Conservation (phyloP, 1,139 yeast species). For the Nakaseomyces glabratus region DNA sequence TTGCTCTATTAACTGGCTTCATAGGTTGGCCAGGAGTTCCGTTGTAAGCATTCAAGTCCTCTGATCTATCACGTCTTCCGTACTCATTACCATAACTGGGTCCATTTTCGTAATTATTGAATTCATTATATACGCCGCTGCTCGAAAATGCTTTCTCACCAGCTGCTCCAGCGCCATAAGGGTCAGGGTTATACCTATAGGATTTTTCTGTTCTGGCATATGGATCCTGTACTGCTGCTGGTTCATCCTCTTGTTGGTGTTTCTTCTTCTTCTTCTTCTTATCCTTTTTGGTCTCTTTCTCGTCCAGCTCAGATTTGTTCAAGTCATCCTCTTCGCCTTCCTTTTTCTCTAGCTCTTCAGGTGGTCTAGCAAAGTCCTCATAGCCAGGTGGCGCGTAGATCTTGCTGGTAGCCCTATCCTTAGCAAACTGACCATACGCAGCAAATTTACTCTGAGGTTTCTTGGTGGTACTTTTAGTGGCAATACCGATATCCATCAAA, state of each 20-base stretch:
- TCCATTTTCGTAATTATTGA: not conserved
- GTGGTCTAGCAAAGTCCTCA: slow-evolving; percentile 23
- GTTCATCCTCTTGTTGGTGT: slow-evolving; percentile 8
- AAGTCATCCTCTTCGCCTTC: slow-evolving; percentile 19
- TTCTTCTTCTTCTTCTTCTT: slow-evolving; percentile 11
- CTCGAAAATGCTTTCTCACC: not conserved
- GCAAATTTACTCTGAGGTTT: slow-evolving; percentile 49
- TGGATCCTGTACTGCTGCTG: slow-evolving; percentile 5
- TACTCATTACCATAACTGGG: not conserved
- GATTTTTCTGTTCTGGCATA: slow-evolving; percentile 7
- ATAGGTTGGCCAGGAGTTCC: slow-evolving; percentile 1
- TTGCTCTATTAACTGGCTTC: slow-evolving; percentile 2
- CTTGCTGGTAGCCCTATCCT: slow-evolving; percentile 37
- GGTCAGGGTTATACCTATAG: slow-evolving; percentile 4
- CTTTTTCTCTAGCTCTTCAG: slow-evolving; percentile 7
- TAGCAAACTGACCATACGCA: slow-evolving; percentile 56
- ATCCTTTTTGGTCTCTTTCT: slow-evolving; percentile 9
- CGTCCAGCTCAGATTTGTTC: slow-evolving; percentile 18
- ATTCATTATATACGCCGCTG: not conserved
- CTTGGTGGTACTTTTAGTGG: slow-evolving; percentile 36
- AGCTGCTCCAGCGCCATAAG: slow-evolving; percentile 3
- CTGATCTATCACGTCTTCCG: not conserved
- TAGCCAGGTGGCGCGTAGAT: slow-evolving; percentile 40
- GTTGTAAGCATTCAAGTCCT: slow-evolving; percentile 4
- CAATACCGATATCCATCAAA: slow-evolving; percentile 45